These are phyloP conservation scores for Fusarium temperatum DNA, from an alignment of 2,329 filamentous ascomycete species.

Conservation along the genomic window DNA sequence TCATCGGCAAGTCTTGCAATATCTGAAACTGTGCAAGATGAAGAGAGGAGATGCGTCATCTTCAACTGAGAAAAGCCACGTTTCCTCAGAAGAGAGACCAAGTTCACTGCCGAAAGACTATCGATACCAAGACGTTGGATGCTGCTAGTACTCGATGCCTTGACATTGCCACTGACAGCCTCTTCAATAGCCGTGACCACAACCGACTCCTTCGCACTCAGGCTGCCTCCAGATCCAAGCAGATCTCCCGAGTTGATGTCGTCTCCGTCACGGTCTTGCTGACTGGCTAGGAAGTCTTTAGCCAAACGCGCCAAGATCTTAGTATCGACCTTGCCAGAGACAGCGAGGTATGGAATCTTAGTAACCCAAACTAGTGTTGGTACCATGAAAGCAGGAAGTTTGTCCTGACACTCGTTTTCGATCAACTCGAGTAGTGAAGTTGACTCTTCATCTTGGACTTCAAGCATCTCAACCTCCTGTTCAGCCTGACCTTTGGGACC, in stretches of 20 bases:
- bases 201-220: not conserved
- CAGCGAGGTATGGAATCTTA: slow-evolving; percentile 15
- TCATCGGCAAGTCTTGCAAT: not conserved
- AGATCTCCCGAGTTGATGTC: fast-evolving
- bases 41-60: not conserved
- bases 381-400: slow-evolving; percentile 20
- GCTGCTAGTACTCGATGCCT: not conserved
- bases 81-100: not conserved
- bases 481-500: not conserved
- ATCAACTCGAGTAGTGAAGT: not conserved
- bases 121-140: slow-evolving; percentile 16
- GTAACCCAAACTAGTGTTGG: slow-evolving; percentile 6
- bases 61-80: slow-evolving; percentile 5
- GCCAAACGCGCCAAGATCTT: slow-evolving; percentile 5
- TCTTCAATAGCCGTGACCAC: not conserved
- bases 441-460: not conserved
- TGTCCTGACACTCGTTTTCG: not conserved
- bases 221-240: fast-evolving
- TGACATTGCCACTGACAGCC: not conserved
- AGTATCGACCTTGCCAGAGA: slow-evolving; percentile 21
- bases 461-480: not conserved
- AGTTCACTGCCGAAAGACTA: slow-evolving; percentile 15
- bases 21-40: not conserved
- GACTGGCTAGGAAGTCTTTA: not conserved
- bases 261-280: not conserved